phyloP scores from a whole-genome alignment of 1,139 yeast genomes.

The Schizosaccharomyces versatilis region DNA sequence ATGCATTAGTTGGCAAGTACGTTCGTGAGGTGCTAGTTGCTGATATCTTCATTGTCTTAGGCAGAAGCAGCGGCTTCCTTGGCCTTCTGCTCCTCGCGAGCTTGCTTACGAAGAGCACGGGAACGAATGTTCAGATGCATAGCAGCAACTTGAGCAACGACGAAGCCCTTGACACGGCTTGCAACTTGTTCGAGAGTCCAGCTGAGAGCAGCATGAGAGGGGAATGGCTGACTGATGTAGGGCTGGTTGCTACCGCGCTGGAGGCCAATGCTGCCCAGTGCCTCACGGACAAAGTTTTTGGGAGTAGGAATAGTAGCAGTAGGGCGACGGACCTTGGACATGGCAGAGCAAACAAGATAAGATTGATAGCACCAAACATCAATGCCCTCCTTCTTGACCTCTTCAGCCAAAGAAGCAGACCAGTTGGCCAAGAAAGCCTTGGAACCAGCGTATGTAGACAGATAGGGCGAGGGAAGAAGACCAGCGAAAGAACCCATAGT shows the following conservation, averaged over 20 bases:
- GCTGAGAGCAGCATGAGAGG: conserved; percentile 87
- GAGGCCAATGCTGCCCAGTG: conserved; percentile 51
- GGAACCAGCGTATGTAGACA: conserved; percentile 90
- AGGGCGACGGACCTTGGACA: conserved; percentile 76
- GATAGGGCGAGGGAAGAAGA: conserved; percentile 68
- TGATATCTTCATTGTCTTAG: no score
- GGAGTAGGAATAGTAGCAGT: conserved; percentile 67
- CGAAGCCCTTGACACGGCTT: conserved; percentile 23
- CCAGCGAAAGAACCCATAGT: conserved; percentile 98
- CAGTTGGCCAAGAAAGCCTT: conserved; percentile 85
- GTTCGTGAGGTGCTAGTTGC: no score
- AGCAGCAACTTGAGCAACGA: conserved; percentile 40
- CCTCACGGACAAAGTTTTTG: conserved; percentile 46
- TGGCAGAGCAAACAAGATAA: conserved; percentile 82
- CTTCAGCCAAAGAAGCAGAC: conserved; percentile 81
- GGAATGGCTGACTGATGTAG: conserved; percentile 75
- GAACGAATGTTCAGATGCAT: conserved; percentile 65
- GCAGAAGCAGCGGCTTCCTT: no score
- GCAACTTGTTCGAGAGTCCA: conserved; percentile 16
- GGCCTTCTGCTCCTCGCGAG: not conserved
- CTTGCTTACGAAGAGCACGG: conserved; percentile 57
- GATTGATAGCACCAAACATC: conserved; percentile 76
- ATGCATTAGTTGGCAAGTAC: no score
- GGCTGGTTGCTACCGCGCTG: conserved; percentile 82
- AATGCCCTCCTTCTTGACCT: conserved; percentile 40